Evolutionary conservation across 495 filamentous ascomycete species (phyloP), one percentile per base, ranked within the genome.

Genomic region (Hyaloscypha bicolor): DNA sequence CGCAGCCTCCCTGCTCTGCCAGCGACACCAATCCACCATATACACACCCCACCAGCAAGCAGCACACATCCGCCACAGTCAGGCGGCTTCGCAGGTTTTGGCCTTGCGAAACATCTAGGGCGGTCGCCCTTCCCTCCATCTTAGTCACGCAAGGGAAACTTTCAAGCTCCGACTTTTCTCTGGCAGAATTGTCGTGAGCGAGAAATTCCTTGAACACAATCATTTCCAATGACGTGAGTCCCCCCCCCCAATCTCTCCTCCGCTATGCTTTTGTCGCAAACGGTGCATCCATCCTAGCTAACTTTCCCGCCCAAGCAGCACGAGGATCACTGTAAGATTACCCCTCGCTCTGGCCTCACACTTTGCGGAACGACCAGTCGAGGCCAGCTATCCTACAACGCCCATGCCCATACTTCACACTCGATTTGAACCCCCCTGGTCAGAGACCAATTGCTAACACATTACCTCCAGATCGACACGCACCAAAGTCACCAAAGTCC

Each of bases 141-240:
- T 37, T 56, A 51, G 59, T 62, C 19, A 33, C 53, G 22, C 48
- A 39, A 70, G 69, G 55, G 55, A 69, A 64, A 72, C 76, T 75
- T 78, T 77, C 72, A 71, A 42, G 59, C 59, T 75, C 71, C 76
- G 75, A 73, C 74, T 76, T 69, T 74, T 73, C 73, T 72, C 71
- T 67, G 67, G 71, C 69, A 75, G 74, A 77, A 77, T 61, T 72
- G 76, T 79, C 69, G 76, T 66, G 75, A 77, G 79, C 72, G 69
- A 78, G 78, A 75, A 75, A 76, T 76, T 74, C 72, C 67, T 67
- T 64, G 59, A 69, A 64, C 67, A 62, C 60, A 73, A 66, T 75
- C 70, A 71, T 77, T 76, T 72, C 76, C 79, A 80, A 84, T 82
- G 82, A 77, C 81, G 81, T 84, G 78, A 79, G 82, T 76, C 51